Percentiles rank a stretch among this genome's conserved stretches.
Conservation (phyloP, 352 stramenopile species). For the Bremia lactucae region DNA sequence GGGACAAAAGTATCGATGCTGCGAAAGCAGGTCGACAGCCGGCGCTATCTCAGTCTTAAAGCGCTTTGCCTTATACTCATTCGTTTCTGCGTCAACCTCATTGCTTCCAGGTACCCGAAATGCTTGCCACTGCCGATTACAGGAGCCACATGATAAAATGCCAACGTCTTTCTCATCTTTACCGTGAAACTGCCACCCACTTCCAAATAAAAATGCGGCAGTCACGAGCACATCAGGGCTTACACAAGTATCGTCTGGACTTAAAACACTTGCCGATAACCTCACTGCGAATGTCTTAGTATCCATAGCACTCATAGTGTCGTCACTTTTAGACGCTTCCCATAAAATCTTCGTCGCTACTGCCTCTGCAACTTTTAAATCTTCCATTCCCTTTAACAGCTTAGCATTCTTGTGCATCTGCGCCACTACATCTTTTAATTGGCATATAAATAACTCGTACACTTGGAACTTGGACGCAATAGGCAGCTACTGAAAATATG, state of each 20-base stretch:
- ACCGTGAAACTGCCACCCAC: slow-evolving; percentile 31
- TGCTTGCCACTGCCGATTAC: slow-evolving; percentile 31
- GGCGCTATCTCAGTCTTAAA: slow-evolving; percentile 7
- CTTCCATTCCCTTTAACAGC: slow-evolving; percentile 12
- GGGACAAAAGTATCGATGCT: slow-evolving; percentile 56
- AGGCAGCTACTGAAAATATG: slow-evolving; percentile 17
- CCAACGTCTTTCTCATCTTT: not conserved
- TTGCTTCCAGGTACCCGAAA: not conserved
- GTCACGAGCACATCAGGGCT: slow-evolving; percentile 13
- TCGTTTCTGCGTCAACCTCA: slow-evolving; percentile 2
- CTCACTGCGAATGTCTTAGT: slow-evolving; percentile 8
- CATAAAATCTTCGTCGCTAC: slow-evolving; percentile 11
- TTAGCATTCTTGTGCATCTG: slow-evolving; percentile 7
- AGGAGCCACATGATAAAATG: slow-evolving; percentile 27
- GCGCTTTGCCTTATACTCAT: slow-evolving; percentile 24
- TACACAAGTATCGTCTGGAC: slow-evolving; percentile 1
- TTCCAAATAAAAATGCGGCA: slow-evolving; percentile 23
- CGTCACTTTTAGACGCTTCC: slow-evolving; percentile 1
- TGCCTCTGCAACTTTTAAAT: slow-evolving; percentile 6
- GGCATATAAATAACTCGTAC: slow-evolving; percentile 18
- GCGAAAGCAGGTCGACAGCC: slow-evolving; percentile 10
- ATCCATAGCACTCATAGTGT: not conserved
- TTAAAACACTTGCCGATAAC: slow-evolving; percentile 6
- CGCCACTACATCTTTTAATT: slow-evolving; percentile 4
- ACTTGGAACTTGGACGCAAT: slow-evolving; percentile 23